These are phyloP conservation scores for Kwoniella sp. DNA, from an alignment of 768 basidiomycete genomes.

Conservation along the genomic window DNA sequence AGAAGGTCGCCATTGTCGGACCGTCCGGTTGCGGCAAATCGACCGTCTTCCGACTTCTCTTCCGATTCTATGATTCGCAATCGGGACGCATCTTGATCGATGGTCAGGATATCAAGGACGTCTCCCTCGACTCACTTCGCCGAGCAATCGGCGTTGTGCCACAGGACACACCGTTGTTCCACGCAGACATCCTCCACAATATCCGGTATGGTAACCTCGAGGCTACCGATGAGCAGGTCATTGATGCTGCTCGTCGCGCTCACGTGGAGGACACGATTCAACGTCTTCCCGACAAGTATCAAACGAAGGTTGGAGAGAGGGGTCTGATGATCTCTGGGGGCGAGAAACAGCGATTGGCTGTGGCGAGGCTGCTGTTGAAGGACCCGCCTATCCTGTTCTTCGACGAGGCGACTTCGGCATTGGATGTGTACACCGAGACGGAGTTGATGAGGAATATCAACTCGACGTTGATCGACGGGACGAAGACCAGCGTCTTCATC, in stretches of 20 bases:
- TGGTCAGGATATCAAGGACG: slow-evolving; percentile 72
- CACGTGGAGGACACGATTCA: slow-evolving; percentile 77
- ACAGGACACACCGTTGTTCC: slow-evolving; percentile 96
- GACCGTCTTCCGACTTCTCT: slow-evolving; percentile 88
- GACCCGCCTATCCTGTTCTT: slow-evolving; percentile 96
- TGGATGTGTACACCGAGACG: slow-evolving; percentile 90
- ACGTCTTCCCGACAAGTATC: slow-evolving; percentile 77
- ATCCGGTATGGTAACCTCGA: slow-evolving; percentile 84
- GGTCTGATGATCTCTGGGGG: slow-evolving; percentile 98
- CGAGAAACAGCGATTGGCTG: slow-evolving; percentile 94
- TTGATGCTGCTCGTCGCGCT: slow-evolving; percentile 74
- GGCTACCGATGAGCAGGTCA: slow-evolving; percentile 85
- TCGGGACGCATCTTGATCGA: slow-evolving; percentile 75
- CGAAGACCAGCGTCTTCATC: slow-evolving; percentile 91
- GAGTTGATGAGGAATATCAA: slow-evolving; percentile 96
- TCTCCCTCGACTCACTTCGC: slow-evolving; percentile 70
- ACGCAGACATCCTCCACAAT: slow-evolving; percentile 91
- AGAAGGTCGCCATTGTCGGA: slow-evolving; percentile 95
- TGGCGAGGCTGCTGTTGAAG: slow-evolving; percentile 86
- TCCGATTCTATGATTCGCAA: slow-evolving; percentile 84
- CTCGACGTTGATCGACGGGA: slow-evolving; percentile 64
- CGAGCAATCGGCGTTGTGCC: slow-evolving; percentile 85
- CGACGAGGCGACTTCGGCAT: slow-evolving; percentile 94
- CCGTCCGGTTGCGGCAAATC: slow-evolving; percentile 97
- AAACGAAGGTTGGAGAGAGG: slow-evolving; percentile 88